A percentile compares a stretch with the other conserved stretches of the same genome.
Conservation (phyloP, 179 eudicot species). For the Silene noctiflora region DNA sequence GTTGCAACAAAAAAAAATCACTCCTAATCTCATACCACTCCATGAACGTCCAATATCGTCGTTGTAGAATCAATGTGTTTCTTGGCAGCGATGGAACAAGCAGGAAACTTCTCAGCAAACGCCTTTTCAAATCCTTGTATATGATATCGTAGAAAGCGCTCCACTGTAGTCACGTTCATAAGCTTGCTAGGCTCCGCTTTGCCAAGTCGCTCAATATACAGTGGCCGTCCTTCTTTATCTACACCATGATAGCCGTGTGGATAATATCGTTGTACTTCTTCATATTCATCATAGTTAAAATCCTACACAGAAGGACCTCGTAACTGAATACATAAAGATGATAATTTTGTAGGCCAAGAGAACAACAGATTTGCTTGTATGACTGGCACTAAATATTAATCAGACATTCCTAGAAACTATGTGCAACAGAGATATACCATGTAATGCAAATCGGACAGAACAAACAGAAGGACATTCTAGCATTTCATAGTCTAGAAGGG, state of each 20-base stretch:
- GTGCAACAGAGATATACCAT: neutral
- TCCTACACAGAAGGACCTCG: constrained; percentile 49
- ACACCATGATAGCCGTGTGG: constrained; percentile 99
- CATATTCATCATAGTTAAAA: constrained; percentile 67
- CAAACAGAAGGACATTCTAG: neutral
- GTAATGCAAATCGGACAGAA: neutral
- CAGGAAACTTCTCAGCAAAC: constrained; percentile 87
- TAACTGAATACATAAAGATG: constrained; percentile 15
- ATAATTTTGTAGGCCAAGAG: neutral
- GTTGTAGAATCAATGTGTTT: constrained; percentile 88
- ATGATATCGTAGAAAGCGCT: constrained; percentile 84
- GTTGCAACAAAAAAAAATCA: constrained; percentile 2
- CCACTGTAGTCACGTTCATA: constrained; percentile 83
- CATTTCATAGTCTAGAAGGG: neutral
- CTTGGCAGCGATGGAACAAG: constrained; percentile 89
- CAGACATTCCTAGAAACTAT: constrained; percentile 14
- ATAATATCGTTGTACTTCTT: constrained; percentile 68
- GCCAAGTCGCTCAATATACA: constrained; percentile 90
- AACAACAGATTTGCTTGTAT: neutral
- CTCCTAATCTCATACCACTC: constrained; percentile 57
- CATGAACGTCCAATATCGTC: constrained; percentile 81
- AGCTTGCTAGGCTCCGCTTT: constrained; percentile 80
- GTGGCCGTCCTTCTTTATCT: constrained; percentile 86
- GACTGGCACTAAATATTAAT: constrained; percentile 37
- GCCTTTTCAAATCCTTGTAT: constrained; percentile 88